phyloP scores from a whole-genome alignment of 345 rosid species.

The Linum usitatissimum region DNA sequence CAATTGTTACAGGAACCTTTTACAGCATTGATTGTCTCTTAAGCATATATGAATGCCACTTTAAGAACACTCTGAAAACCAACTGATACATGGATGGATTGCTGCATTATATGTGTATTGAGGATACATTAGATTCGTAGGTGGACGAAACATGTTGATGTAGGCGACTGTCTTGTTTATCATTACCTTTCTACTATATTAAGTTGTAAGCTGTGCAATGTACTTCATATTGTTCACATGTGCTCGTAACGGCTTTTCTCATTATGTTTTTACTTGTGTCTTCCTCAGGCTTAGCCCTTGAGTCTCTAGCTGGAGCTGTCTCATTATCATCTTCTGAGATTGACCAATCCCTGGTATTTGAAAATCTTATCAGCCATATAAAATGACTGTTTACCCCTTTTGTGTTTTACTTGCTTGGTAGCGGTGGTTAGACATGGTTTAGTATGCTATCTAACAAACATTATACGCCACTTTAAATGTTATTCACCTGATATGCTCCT shows the following conservation, averaged over 20 bases:
- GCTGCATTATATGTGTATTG: not conserved
- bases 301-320: constrained; percentile 79
- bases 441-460: not conserved
- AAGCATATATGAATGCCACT: no score
- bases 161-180: not conserved
- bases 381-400: not conserved
- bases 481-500: not conserved
- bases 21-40: not conserved
- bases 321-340: constrained; percentile 68
- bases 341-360: constrained; percentile 65
- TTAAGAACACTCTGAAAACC: not conserved
- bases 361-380: not conserved
- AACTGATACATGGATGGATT: no score
- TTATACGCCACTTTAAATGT: not conserved
- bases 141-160: not conserved
- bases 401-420: not conserved
- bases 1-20: not conserved
- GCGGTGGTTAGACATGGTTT: not conserved
- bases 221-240: no score
- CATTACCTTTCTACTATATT: not conserved
- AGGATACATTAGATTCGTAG: not conserved
- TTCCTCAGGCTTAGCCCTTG: constrained; percentile 72
- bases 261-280: not conserved
- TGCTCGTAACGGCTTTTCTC: not conserved
- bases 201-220: not conserved